Conservation (phyloP, 805 yeast genomes). For the Candida pseudofarinosa region DNA sequence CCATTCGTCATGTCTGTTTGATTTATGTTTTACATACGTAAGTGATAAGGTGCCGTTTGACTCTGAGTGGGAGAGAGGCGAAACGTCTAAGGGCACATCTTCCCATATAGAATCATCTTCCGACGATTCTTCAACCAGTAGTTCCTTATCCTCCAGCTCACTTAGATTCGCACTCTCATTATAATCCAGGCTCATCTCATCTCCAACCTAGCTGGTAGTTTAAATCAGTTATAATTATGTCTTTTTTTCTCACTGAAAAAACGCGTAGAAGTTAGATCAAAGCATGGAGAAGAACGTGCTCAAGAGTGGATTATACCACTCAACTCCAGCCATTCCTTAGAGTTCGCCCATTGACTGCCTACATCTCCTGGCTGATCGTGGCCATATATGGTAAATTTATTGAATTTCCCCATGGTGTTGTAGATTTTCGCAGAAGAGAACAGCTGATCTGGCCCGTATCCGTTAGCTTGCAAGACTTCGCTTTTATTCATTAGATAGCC, state of each 20-base stretch:
- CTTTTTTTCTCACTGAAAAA: not conserved
- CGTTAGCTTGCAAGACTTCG: conserved; percentile 13
- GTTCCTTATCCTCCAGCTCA: not conserved
- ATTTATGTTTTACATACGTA: not conserved
- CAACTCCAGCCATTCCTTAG: conserved; percentile 27
- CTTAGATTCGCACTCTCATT: not conserved
- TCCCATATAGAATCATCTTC: conserved; percentile 10
- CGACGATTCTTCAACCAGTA: not conserved
- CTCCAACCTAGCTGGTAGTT: not conserved
- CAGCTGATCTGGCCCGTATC: not conserved
- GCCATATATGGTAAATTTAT: conserved; percentile 22
- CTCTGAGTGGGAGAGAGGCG: conserved; percentile 4
- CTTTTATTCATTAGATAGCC: conserved; percentile 27
- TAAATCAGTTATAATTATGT: not conserved
- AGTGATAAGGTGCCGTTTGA: conserved; percentile 2
- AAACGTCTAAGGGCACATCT: conserved; percentile 9
- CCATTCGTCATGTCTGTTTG: conserved; percentile 1
- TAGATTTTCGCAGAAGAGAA: conserved; percentile 13
- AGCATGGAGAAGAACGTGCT: too few species aligned
- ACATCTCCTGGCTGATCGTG: conserved; percentile 23
- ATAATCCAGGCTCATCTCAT: not conserved
- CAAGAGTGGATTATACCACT: conserved; percentile 21
- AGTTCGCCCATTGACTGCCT: conserved; percentile 21
- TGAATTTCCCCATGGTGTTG: conserved; percentile 20
- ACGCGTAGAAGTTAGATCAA: too few species aligned